A percentile compares a stretch with the other conserved stretches of the same genome.
These are phyloP conservation scores for Ustilago shanxiensis DNA, from an alignment of 1,284 basidiomycete species.

Conservation along the genomic window DNA sequence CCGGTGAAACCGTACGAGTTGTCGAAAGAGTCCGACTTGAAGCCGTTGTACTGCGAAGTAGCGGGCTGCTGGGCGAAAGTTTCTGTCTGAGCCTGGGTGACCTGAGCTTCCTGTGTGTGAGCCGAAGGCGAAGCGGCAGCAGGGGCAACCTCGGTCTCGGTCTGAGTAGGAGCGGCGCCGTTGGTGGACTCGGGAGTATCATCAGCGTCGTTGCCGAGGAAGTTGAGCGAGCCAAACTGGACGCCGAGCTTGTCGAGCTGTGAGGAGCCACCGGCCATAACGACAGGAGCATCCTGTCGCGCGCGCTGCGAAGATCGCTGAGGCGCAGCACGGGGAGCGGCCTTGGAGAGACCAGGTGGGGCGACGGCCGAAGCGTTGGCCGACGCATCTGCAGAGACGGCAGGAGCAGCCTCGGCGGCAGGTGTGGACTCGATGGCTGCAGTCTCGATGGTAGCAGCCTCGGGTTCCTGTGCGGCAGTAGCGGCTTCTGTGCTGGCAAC, in stretches of 20 bases:
- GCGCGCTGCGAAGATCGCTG: conserved; percentile 62
- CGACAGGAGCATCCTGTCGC: conserved; percentile 66
- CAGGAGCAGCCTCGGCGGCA: conserved; percentile 27
- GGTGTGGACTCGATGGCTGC: conserved; percentile 35
- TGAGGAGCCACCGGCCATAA: conserved; percentile 65
- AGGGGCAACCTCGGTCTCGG: conserved; percentile 23
- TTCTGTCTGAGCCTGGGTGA: conserved; percentile 37
- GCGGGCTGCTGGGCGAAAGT: conserved; percentile 40
- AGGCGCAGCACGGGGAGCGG: conserved; percentile 38
- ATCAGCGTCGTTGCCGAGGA: conserved; percentile 61
- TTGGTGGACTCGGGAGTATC: conserved; percentile 24
- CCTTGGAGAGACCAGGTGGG: conserved; percentile 51
- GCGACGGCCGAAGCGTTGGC: conserved; percentile 29
- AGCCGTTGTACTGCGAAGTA: conserved; percentile 45
- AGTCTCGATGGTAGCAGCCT: conserved; percentile 20
- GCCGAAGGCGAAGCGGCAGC: conserved; percentile 35
- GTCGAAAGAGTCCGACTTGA: conserved; percentile 54
- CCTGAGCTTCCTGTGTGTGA: conserved; percentile 36
- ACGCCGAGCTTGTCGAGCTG: conserved; percentile 67
- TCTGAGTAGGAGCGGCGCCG: conserved; percentile 14
- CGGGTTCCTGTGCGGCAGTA: conserved; percentile 19
- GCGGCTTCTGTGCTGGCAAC: conserved; percentile 12
- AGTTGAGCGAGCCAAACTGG: conserved; percentile 68
- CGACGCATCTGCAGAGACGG: conserved; percentile 21
- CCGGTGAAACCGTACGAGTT: conserved; percentile 51